Evolutionary conservation across 352 stramenopile species (phyloP).

Genomic region (Phytopythium boreale): DNA sequence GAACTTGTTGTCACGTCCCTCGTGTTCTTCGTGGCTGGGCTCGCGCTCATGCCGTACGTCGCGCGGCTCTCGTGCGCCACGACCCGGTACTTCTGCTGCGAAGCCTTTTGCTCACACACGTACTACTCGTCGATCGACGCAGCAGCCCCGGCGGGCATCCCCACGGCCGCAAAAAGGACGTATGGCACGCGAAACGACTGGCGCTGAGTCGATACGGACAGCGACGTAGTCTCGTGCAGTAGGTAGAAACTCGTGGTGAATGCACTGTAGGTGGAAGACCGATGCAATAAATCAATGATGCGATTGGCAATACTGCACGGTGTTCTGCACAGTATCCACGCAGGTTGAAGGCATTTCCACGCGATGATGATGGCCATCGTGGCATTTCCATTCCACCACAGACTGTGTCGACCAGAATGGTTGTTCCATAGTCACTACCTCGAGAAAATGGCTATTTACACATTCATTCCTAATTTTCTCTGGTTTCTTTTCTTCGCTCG

Average conservation of each 20-base stretch:
- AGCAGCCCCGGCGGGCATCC: not conserved
- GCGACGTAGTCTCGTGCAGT: not conserved
- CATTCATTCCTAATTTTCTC: slow-evolving; percentile 1
- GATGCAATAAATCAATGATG: not conserved
- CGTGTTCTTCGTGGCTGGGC: slow-evolving; percentile 22
- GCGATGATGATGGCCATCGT: not conserved
- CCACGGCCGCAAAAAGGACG: not conserved
- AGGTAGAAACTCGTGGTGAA: not conserved
- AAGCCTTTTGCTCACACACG: slow-evolving; percentile 25
- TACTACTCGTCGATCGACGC: slow-evolving; percentile 8
- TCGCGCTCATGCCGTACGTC: slow-evolving; percentile 48
- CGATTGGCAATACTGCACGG: too few relatives aligned
- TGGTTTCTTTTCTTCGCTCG: not conserved
- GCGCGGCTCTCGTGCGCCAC: slow-evolving; percentile 41
- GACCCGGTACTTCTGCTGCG: slow-evolving; percentile 48
- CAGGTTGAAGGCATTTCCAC: too few relatives aligned
- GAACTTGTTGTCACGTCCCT: slow-evolving; percentile 21
- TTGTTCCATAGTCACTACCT: not conserved
- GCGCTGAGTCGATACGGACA: not conserved
- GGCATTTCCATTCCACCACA: not conserved
- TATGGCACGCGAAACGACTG: slow-evolving; percentile 2
- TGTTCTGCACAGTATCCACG: too few relatives aligned
- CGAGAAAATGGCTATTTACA: not conserved
- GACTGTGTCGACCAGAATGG: not conserved
- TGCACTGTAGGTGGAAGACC: not conserved